Evolutionary conservation across 176 grass and related monocot genomes (phyloP).

Genomic region (Zea mays): Zm-B73-REFERENCE-NAM-5.0 NC_050099.1:175150001-175150500

Average conservation of each 20-base stretch:
- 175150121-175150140: not conserved
- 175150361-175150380: conserved; percentile 57
- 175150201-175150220: conserved; percentile 52
- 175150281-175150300: conserved; percentile 36
- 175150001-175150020: conserved; percentile 46
- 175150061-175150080: conserved; percentile 56
- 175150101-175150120: not conserved
- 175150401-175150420: conserved; percentile 42
- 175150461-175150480: too few species aligned
- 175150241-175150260: conserved; percentile 32
- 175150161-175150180: too few species aligned
- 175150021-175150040: conserved; percentile 33
- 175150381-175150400: conserved; percentile 45
- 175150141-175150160: too few species aligned
- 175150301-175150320: conserved; percentile 44
- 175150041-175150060: conserved; percentile 45
- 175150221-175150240: conserved; percentile 35
- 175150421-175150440: conserved; percentile 41
- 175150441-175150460: too few species aligned
- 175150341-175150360: conserved; percentile 44
- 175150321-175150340: conserved; percentile 53
- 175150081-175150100: conserved; percentile 28
- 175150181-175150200: conserved; percentile 44
- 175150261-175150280: conserved; percentile 46
- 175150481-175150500: not conserved